Percentiles rank a stretch among this genome's conserved stretches.
Conservation (phyloP, 352 stramenopile genomes). For the Peronospora belbahrii region DNA sequence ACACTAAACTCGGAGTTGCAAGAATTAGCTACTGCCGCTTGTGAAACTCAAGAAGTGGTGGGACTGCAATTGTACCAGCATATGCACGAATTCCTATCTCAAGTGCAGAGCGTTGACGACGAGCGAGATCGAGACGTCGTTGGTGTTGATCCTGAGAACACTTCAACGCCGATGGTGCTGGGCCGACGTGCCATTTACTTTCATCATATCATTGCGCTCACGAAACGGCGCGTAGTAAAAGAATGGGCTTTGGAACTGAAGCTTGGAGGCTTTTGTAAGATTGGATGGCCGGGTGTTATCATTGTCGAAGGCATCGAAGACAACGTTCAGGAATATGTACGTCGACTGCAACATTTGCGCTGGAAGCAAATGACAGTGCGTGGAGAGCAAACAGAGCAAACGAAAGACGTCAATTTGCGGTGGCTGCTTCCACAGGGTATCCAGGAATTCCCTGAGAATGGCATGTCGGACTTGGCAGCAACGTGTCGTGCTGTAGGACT, state of each 20-base stretch:
- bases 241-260: conserved; percentile 63
- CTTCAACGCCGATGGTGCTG: conserved; percentile 16
- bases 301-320: conserved; percentile 56
- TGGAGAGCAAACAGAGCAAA: conserved; percentile 50
- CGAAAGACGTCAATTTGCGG: conserved; percentile 20
- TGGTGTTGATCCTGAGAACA: neutral
- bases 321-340: conserved; percentile 60
- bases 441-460: conserved; percentile 49
- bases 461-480: conserved; percentile 55
- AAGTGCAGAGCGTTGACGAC: conserved; percentile 9
- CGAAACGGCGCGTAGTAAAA: conserved; percentile 60
- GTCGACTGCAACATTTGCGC: conserved; percentile 55
- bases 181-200: conserved; percentile 75
- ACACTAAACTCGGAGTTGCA: conserved; percentile 29
- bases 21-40: conserved; percentile 21
- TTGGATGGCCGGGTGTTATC: conserved; percentile 75
- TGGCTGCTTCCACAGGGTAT: conserved; percentile 39
- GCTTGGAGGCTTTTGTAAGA: conserved; percentile 70
- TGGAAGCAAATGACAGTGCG: conserved; percentile 82
- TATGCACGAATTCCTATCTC: conserved; percentile 43
- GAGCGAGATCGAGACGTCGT: neutral
- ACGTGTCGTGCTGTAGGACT: conserved; percentile 42
- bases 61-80: conserved; percentile 57
- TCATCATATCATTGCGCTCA: conserved; percentile 74
- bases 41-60: conserved; percentile 33